Base-by-base conservation (phyloP, 148 eudicot species). In the Camellia granthamiana region DNA sequence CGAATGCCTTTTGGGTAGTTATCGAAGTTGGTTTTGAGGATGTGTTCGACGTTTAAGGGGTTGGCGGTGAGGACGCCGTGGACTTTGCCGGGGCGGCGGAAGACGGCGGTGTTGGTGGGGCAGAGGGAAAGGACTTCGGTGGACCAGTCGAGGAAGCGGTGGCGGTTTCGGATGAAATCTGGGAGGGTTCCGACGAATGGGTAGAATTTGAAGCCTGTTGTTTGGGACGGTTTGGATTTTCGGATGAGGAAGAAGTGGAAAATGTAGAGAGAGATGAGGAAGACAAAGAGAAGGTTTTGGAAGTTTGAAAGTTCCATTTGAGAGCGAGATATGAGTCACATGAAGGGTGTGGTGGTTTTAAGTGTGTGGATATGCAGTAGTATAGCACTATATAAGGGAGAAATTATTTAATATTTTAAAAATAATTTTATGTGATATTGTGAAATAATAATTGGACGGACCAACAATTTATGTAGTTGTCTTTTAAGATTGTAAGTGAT, bases 61-160 rank as follows among this genome's bases (percentile, higher is more conserved):
- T 89, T 82, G 11, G 95, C 90, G 3, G 97, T 93, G 19, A 93
- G 72, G 79, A 93, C 62, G 13, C 91, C 94, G 43, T 85, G 81
- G 55, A 85, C 77, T 2, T 60, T 68, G 4, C 95, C 92, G 0
- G 94, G 97, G 80, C 92, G 90, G 86, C 44, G 78, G 82, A 90
- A 87, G 86, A 87, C 78, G 65, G 87, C 75, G 61, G 90, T 87
- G 86, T 84, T 84, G 78, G 91, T 82, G 21, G 92, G 92, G 72
- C 76, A 63, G 38, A 72, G 10, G 11, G 88, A 7, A 51, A 91
- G 90, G 77, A 86, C 78, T 7, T 69, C 88, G 68, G 94, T 86
- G 44, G 82, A 74, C 95, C 98, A 93, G 3, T 93, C 90, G 8
- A 86, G 88, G 85, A 90, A 92, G 72, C 94, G 94, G 85, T 91